Evolutionary conservation across 2,329 filamentous ascomycete genomes (phyloP).

Genomic region (Trichophaea hybrida): DNA sequence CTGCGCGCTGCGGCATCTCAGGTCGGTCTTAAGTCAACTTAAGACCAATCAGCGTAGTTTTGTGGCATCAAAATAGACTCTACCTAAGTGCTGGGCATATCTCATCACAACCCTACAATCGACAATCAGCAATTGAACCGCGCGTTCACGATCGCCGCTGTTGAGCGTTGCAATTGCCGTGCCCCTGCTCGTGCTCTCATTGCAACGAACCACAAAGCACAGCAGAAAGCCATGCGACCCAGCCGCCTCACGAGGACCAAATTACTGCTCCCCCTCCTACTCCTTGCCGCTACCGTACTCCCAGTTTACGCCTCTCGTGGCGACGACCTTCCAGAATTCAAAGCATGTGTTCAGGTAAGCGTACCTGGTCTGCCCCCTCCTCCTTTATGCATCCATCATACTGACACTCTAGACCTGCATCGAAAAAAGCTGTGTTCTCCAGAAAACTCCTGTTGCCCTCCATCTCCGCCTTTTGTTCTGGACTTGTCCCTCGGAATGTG

Average conservation of each 20-base stretch:
- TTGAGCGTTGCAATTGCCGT: too few species aligned
- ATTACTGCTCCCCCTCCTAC: constrained; percentile 5
- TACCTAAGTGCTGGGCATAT: too few species aligned
- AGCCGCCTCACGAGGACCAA: not conserved
- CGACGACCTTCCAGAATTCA: constrained; percentile 76
- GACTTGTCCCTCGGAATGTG: constrained; percentile 87
- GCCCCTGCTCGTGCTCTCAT: too few species aligned
- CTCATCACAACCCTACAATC: too few species aligned
- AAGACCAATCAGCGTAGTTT: too few species aligned
- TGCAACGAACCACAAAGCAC: too few species aligned
- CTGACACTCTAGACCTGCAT: constrained; percentile 54
- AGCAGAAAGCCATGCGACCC: not conserved
- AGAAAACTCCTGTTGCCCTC: constrained; percentile 37
- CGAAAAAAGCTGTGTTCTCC: constrained; percentile 29
- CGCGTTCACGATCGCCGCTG: too few species aligned
- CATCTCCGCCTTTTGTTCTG: constrained; percentile 78
- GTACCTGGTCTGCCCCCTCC: not conserved
- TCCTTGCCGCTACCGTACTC: constrained; percentile 31
- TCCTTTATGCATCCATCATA: not conserved
- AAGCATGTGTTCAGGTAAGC: constrained; percentile 66
- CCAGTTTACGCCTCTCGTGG: constrained; percentile 58
- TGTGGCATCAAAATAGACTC: too few species aligned
- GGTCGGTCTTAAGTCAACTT: too few species aligned
- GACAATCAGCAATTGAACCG: too few species aligned
- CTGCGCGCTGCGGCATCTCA: too few species aligned